Evolutionary conservation across 768 basidiomycete genomes (phyloP).

Genomic region (Lactarius pseudohatsudake): DNA sequence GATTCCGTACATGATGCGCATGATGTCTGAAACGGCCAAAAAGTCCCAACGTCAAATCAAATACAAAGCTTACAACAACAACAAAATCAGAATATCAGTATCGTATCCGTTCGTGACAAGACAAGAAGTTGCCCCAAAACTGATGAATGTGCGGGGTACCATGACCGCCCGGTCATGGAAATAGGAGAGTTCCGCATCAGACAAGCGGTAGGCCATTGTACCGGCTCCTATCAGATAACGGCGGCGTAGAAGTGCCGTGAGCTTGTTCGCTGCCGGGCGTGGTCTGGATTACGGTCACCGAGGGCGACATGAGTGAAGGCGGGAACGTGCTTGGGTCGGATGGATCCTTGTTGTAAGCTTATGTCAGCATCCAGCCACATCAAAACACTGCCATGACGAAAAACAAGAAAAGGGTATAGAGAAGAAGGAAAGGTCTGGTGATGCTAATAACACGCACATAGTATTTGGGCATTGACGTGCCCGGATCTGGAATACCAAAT

Average conservation of each 20-base stretch:
- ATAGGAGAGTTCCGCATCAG: background rate
- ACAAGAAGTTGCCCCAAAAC: background rate
- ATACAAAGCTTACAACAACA: background rate
- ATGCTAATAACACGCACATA: slow-evolving; percentile 2
- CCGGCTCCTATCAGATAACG: background rate
- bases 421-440: background rate
- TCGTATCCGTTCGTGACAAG: slow-evolving; percentile 24
- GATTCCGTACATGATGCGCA: background rate
- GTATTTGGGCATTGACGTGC: slow-evolving; percentile 1
- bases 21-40: background rate
- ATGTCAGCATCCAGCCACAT: background rate
- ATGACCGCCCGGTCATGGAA: background rate
- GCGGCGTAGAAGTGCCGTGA: background rate
- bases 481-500: background rate
- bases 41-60: background rate
- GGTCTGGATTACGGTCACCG: background rate
- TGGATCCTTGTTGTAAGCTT: background rate
- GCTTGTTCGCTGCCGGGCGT: background rate
- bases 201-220: slow-evolving; percentile 16
- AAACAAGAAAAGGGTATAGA: too few species aligned
- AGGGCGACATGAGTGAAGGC: background rate
- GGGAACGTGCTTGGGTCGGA: slow-evolving; percentile 16
- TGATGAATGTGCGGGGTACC: background rate
- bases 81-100: background rate
- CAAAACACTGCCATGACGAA: background rate